A percentile compares a stretch with the other conserved stretches of the same genome.
phyloP scores from a whole-genome alignment of 2,329 filamentous ascomycete species.

The Teratosphaeria nubilosa region DNA sequence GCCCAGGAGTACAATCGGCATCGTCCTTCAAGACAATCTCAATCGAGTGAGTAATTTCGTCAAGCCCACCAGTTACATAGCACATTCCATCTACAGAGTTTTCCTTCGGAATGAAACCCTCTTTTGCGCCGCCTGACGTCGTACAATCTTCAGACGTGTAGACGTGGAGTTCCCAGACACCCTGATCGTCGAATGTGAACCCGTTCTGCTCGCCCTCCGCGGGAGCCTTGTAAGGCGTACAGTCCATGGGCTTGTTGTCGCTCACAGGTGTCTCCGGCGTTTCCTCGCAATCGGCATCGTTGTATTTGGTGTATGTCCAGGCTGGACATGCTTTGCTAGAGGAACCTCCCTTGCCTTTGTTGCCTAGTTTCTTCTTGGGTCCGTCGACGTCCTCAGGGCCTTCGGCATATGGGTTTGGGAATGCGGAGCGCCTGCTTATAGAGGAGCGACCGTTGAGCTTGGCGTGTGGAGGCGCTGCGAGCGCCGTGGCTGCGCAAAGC shows the following conservation, averaged over 20 bases:
- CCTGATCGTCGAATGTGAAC: not conserved
- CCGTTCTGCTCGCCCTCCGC: not conserved
- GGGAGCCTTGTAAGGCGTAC: not conserved
- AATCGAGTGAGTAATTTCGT: not conserved
- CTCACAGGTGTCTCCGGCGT: not conserved
- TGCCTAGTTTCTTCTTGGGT: not conserved
- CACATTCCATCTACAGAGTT: not conserved
- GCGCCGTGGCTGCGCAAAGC: not conserved
- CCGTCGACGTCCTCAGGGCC: not conserved
- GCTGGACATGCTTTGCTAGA: not conserved
- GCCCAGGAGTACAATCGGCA: not conserved
- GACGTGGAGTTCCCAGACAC: not conserved
- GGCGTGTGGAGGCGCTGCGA: not conserved
- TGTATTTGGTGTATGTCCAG: not conserved
- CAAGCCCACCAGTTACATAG: no score
- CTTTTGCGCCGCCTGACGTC: not conserved
- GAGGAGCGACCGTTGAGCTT: not conserved
- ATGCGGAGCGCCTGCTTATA: not conserved
- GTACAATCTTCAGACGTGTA: not conserved
- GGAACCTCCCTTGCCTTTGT: not conserved
- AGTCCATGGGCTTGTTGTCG: not conserved
- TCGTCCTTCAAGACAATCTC: not conserved
- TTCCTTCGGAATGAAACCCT: not conserved
- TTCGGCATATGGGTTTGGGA: not conserved
- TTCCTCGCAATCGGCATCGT: not conserved